phyloP scores from a whole-genome alignment of 1,139 yeast species.

The Insectozyma bohioensis region DNA sequence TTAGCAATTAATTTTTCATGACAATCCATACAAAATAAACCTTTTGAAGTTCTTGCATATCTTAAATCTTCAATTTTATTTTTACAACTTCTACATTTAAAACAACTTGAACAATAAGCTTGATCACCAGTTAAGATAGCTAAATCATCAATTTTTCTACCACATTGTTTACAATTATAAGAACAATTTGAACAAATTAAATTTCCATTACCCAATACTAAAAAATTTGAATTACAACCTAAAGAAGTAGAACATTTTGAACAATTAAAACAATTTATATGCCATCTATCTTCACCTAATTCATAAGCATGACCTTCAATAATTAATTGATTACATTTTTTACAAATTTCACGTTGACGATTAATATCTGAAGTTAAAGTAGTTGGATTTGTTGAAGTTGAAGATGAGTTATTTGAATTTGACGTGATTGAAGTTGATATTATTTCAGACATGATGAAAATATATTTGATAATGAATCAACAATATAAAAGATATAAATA shows the following conservation, averaged over 20 bases:
- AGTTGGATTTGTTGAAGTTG: no score
- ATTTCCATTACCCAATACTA: conserved; percentile 90
- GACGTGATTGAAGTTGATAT: neutral
- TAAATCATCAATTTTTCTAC: conserved; percentile 86
- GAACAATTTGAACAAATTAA: conserved; percentile 90
- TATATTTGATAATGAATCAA: neutral
- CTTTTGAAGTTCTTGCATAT: conserved; percentile 92
- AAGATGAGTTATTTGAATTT: no score
- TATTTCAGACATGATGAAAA: conserved; percentile 3
- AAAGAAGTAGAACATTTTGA: conserved; percentile 75
- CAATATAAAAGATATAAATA: no score
- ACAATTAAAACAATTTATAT: conserved; percentile 87
- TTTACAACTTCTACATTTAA: conserved; percentile 88
- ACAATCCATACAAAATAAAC: conserved; percentile 90
- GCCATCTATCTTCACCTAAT: conserved; percentile 93
- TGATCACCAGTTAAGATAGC: conserved; percentile 96
- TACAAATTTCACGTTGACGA: conserved; percentile 31
- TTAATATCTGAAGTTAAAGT: neutral
- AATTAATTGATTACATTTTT: conserved; percentile 48
- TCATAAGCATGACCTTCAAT: conserved; percentile 81
- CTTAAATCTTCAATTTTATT: conserved; percentile 84
- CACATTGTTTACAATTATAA: conserved; percentile 84
- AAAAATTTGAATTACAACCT: conserved; percentile 85
- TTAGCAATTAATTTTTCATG: conserved; percentile 81
- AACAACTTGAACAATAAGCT: conserved; percentile 91